These are phyloP conservation scores for Fomitopsis schrenkii DNA, from an alignment of 1,284 basidiomycete species.

Conservation along the genomic window DNA sequence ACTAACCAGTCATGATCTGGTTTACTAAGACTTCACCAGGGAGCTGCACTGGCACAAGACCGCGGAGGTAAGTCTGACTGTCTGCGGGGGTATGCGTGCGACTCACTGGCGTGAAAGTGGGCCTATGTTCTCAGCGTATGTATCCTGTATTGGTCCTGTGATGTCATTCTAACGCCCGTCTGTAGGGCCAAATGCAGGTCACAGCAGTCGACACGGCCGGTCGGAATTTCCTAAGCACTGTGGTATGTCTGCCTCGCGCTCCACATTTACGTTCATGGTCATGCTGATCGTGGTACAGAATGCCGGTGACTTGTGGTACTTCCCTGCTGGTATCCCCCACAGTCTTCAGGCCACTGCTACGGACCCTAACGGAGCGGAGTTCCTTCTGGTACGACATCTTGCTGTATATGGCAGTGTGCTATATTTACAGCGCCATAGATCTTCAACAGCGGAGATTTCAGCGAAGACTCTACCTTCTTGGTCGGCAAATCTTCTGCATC, in stretches of 20 bases:
- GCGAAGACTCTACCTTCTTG: conserved; percentile 66
- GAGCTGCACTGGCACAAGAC: conserved; percentile 75
- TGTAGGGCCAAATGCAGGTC: conserved; percentile 58
- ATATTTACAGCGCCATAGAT: conserved; percentile 33
- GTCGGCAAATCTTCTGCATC: conserved; percentile 24
- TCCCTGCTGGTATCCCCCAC: conserved; percentile 59
- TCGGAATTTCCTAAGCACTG: conserved; percentile 55
- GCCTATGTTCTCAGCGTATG: conserved; percentile 57
- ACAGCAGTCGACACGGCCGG: conserved; percentile 59
- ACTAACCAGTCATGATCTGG: background rate
- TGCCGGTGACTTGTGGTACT: conserved; percentile 53
- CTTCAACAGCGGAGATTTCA: conserved; percentile 62
- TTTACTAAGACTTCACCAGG: conserved; percentile 27
- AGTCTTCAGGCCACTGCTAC: conserved; percentile 58
- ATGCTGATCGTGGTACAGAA: conserved; percentile 7
- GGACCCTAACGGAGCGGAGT: conserved; percentile 58
- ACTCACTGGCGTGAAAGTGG: conserved; percentile 39
- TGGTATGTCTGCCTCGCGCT: conserved; percentile 20
- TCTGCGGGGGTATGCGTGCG: background rate
- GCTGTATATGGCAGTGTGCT: background rate
- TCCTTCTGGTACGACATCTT: conserved; percentile 50
- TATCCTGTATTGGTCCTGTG: background rate
- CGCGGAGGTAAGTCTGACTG: conserved; percentile 43
- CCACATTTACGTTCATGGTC: background rate
- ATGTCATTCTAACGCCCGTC: background rate